Evolutionary conservation across 2,329 filamentous ascomycete genomes (phyloP).

Genomic region (Madurella fahalii): DNA sequence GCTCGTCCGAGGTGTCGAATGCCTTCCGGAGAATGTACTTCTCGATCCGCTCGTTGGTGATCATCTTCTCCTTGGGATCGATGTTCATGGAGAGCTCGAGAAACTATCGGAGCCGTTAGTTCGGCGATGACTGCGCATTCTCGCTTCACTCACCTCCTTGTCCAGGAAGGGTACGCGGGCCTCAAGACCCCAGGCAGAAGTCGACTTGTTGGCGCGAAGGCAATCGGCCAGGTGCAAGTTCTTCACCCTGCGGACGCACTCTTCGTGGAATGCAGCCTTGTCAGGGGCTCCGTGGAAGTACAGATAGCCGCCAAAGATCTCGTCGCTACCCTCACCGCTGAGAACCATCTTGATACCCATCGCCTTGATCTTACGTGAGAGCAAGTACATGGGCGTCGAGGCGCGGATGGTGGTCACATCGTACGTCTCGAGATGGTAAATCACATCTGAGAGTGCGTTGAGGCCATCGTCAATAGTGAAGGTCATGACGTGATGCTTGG

Average conservation of each 20-base stretch:
- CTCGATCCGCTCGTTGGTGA: slow-evolving; percentile 82
- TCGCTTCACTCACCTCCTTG: slow-evolving; percentile 61
- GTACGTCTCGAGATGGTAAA: slow-evolving; percentile 96
- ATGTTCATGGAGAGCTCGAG: slow-evolving; percentile 90
- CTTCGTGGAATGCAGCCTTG: slow-evolving; percentile 89
- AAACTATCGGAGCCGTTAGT: slow-evolving; percentile 49
- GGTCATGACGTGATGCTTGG: slow-evolving; percentile 96
- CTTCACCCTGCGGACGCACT: slow-evolving; percentile 91
- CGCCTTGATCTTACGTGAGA: slow-evolving; percentile 98
- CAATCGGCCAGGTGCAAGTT: slow-evolving; percentile 96
- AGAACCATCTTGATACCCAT: slow-evolving; percentile 99
- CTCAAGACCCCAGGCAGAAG: slow-evolving; percentile 95
- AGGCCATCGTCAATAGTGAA: slow-evolving; percentile 97
- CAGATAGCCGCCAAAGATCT: slow-evolving; percentile 97
- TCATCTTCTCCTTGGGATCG: slow-evolving; percentile 93
- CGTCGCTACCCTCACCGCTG: slow-evolving; percentile 92
- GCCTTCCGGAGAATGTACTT: slow-evolving; percentile 98
- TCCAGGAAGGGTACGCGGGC: slow-evolving; percentile 97
- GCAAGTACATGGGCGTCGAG: slow-evolving; percentile 96
- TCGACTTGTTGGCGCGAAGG: slow-evolving; percentile 97
- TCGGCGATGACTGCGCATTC: not conserved
- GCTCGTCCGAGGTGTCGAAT: slow-evolving; percentile 89
- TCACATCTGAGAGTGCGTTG: slow-evolving; percentile 94
- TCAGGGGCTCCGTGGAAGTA: slow-evolving; percentile 96
- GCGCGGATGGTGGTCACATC: slow-evolving; percentile 98